Base-by-base conservation (phyloP, 2,329 filamentous ascomycete species). In the Neospermospora avenae region DNA sequence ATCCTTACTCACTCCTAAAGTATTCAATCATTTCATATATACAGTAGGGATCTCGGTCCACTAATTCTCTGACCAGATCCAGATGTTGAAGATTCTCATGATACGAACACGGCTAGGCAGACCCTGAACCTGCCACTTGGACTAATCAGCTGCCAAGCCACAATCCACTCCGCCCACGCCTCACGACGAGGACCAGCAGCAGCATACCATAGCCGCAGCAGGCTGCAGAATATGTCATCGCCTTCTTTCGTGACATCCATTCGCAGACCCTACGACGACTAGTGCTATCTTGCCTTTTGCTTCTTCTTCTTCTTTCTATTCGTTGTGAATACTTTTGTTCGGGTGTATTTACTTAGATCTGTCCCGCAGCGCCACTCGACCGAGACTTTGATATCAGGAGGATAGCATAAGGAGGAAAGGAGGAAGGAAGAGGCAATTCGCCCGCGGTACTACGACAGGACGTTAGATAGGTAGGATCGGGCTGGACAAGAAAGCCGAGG, bases 151-250 rank as follows among this genome's bases (percentile, higher is more conserved):
- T 39, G 3, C 37, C 5, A 39, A 7, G 37, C 37, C 37, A 16
- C 37, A 5, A n/a, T n/a, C 28, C 28, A 10, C 28, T 31, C 28
- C 37, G 14, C n/a, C 48, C 54, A 49, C 56, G 39, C 39, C 28
- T 55, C 54, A 57, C 41, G 14, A n/a, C 34, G 22, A 22, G 24
- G 22, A 20, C 11, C 16, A 18, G 25, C 20, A 52, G 20, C 34
- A 39, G 13, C 49, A 41, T 20, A 52, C 11, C 37, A 28, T 24
- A 59, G 57, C 57, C 57, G 49, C 49, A 54, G 42, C 49, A 59
- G 57, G 49, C 41, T 54, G 25, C 56, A 56, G 55, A 45, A 51
- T 28, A 53, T 60, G 54, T 57, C 58, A 57, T 60, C 41, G 48
- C 41, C 46, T 49, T 45, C 44, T 42, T 49, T 45, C 44, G 18